phyloP scores from a whole-genome alignment of 2,329 filamentous ascomycete species.

The Fusarium sp. region DNA sequence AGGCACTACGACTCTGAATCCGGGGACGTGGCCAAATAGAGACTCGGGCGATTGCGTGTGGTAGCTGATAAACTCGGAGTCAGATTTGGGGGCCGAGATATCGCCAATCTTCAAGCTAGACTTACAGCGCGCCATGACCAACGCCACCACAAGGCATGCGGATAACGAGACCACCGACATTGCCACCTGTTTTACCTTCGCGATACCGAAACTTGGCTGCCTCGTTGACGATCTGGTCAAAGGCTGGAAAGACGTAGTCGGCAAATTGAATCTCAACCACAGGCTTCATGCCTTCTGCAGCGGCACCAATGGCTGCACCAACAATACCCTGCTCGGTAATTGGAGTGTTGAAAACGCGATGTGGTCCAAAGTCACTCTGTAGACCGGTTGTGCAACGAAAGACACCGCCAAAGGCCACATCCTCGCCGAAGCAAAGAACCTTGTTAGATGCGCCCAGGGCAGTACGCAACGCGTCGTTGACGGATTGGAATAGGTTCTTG shows the following conservation, averaged over 20 bases:
- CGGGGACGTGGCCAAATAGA: constrained; percentile 89
- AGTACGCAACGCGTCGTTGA: constrained; percentile 87
- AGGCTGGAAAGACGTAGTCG: constrained; percentile 91
- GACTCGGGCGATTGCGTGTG: constrained; percentile 90
- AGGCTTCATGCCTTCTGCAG: constrained; percentile 89
- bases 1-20: constrained; percentile 86
- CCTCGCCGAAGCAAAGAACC: constrained; percentile 94
- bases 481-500: constrained; percentile 91
- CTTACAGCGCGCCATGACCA: constrained; percentile 79
- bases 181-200: constrained; percentile 66
- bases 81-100: neutral
- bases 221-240: constrained; percentile 93
- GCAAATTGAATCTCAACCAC: constrained; percentile 95
- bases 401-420: constrained; percentile 94
- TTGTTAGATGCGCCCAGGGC: constrained; percentile 85
- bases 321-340: constrained; percentile 92
- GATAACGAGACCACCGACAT: constrained; percentile 82
- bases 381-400: constrained; percentile 93
- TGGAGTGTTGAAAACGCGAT: constrained; percentile 95
- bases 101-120: neutral
- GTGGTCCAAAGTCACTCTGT: constrained; percentile 83
- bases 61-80: constrained; percentile 56
- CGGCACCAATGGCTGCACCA: constrained; percentile 89
- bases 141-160: constrained; percentile 91
- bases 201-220: constrained; percentile 88